phyloP scores from a whole-genome alignment of 176 grass and related monocot genomes.

The Eleusine indica region DNA sequence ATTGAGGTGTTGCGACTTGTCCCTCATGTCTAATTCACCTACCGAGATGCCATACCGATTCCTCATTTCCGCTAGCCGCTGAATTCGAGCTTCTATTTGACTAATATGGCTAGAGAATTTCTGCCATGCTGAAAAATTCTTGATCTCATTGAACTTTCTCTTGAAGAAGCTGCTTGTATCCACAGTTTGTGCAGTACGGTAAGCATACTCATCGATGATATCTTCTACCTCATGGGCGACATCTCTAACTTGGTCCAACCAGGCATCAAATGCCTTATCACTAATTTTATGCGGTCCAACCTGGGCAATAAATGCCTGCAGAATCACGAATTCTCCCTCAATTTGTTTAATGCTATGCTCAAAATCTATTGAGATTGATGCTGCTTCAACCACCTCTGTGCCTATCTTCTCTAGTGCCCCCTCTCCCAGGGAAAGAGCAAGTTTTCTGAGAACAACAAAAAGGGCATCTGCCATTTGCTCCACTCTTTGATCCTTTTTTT shows the following conservation, averaged over 20 bases:
- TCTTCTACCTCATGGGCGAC: slow-evolving; percentile 57
- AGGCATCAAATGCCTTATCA: slow-evolving; percentile 29
- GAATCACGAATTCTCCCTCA: slow-evolving; percentile 41
- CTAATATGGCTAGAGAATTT: slow-evolving; percentile 29
- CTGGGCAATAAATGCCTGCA: slow-evolving; percentile 52
- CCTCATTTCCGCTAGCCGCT: slow-evolving; percentile 44
- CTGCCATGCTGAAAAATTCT: slow-evolving; percentile 33
- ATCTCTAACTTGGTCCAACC: slow-evolving; percentile 51
- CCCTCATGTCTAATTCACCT: background rate
- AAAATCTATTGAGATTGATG: slow-evolving; percentile 35
- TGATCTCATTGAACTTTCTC: slow-evolving; percentile 42
- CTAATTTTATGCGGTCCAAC: slow-evolving; percentile 2
- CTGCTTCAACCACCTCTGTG: slow-evolving; percentile 25
- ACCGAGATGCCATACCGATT: slow-evolving; percentile 33
- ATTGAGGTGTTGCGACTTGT: background rate
- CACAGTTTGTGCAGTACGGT: slow-evolving; percentile 26
- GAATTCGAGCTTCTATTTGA: slow-evolving; percentile 49
- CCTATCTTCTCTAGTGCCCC: slow-evolving; percentile 13
- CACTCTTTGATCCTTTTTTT: no score
- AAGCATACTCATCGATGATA: slow-evolving; percentile 54
- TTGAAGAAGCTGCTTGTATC: slow-evolving; percentile 35
- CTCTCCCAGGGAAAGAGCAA: slow-evolving; percentile 47
- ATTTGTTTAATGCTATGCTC: slow-evolving; percentile 45
- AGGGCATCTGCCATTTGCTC: slow-evolving; percentile 49
- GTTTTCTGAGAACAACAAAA: slow-evolving; percentile 44